These are phyloP conservation scores for Strobilomyces confusus DNA, from an alignment of 768 basidiomycete genomes.

Conservation along the genomic window DNA sequence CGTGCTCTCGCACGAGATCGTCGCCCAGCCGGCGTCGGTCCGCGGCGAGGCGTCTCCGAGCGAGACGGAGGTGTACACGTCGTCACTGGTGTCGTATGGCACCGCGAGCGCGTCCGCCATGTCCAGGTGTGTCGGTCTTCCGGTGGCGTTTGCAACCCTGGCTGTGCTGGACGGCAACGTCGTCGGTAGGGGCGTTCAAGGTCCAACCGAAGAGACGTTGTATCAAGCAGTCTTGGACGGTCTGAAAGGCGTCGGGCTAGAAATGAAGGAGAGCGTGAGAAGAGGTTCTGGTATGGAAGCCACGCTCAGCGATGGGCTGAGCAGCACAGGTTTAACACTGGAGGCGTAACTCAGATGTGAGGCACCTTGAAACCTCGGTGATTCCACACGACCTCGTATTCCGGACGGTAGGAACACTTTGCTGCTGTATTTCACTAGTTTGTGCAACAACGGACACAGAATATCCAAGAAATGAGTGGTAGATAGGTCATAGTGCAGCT, in stretches of 20 bases:
- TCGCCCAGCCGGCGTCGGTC: conserved; percentile 34
- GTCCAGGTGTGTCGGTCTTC: conserved; percentile 87
- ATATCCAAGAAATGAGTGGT: neutral
- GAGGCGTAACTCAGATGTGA: neutral
- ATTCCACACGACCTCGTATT: neutral
- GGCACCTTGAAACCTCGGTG: neutral
- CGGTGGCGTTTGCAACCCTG: conserved; percentile 79
- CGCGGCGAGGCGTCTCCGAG: conserved; percentile 1
- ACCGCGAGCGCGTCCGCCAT: conserved; percentile 65
- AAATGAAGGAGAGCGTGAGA: conserved; percentile 35
- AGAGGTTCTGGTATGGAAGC: conserved; percentile 49
- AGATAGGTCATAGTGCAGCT: conserved; percentile 13
- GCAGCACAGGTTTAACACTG: neutral
- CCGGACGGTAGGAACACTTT: neutral
- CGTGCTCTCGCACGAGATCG: conserved; percentile 79
- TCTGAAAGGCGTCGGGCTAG: conserved; percentile 47
- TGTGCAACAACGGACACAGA: neutral
- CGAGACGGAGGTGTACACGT: conserved; percentile 56
- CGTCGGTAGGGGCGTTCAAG: conserved; percentile 57
- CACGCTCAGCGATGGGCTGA: conserved; percentile 22
- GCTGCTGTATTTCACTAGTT: neutral
- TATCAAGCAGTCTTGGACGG: conserved; percentile 60
- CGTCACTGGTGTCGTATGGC: conserved; percentile 63
- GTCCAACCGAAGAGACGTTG: conserved; percentile 59
- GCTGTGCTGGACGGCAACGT: conserved; percentile 60